These are phyloP conservation scores for Lyophyllum shimeji DNA, from an alignment of 768 basidiomycete genomes.

Conservation along the genomic window DNA sequence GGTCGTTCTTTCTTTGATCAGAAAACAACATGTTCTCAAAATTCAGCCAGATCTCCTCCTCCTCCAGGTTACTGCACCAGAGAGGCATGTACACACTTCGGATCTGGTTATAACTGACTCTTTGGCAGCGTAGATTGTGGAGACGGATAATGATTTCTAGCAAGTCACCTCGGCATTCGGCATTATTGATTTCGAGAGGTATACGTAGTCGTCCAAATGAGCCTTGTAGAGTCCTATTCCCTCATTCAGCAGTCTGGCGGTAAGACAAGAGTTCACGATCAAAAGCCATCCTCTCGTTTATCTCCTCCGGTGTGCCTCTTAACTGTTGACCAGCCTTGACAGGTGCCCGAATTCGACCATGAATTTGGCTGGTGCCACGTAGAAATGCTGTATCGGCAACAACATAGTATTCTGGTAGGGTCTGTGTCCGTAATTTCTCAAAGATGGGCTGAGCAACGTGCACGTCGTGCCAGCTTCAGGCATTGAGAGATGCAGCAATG, in stretches of 20 bases:
- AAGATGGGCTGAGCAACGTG: too few relatives aligned
- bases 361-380: conserved; percentile 17
- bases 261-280: conserved; percentile 38
- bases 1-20: conserved; percentile 29
- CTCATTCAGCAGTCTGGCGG: conserved; percentile 46
- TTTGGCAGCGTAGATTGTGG: conserved; percentile 31
- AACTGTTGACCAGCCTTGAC: conserved; percentile 28
- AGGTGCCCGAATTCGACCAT: conserved; percentile 29
- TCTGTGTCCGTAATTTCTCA: conserved; percentile 23
- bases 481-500: conserved; percentile 12
- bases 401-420: conserved; percentile 34
- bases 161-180: conserved; percentile 22
- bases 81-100: conserved; percentile 35
- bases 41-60: conserved; percentile 30
- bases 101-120: conserved; percentile 43
- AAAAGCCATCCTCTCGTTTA: conserved; percentile 22
- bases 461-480: conserved; percentile 38
- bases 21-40: conserved; percentile 38
- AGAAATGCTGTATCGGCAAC: conserved; percentile 42
- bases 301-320: conserved; percentile 16
- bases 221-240: conserved; percentile 39
- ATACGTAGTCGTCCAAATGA: conserved; percentile 39
- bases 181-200: conserved; percentile 32
- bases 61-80: conserved; percentile 32
- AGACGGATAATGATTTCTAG: conserved; percentile 33